These are phyloP conservation scores for Didymella lethalis DNA, from an alignment of 2,329 filamentous ascomycete genomes.

Conservation along the genomic window DNA sequence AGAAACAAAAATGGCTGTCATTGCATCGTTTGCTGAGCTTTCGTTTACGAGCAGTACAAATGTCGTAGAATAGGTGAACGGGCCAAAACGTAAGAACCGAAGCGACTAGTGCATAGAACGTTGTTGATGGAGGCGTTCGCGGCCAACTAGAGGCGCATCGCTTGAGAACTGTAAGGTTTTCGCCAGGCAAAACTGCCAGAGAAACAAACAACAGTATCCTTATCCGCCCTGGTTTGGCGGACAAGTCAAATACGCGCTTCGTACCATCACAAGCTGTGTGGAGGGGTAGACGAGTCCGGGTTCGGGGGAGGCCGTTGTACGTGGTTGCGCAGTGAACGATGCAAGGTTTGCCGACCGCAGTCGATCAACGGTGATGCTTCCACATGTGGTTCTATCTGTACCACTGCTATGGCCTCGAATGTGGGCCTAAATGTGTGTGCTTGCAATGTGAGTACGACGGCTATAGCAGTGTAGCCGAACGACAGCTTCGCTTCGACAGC, in stretches of 20 bases:
- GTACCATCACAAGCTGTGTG: constrained; percentile 25
- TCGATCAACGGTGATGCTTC: constrained; percentile 24
- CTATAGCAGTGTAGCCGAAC: constrained; percentile 8
- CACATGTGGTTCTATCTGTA: constrained; percentile 22
- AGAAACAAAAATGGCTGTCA: constrained; percentile 37
- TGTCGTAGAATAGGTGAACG: constrained; percentile 4
- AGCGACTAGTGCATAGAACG: constrained; percentile 21
- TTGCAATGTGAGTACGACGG: constrained; percentile 6
- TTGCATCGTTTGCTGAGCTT: constrained; percentile 35
- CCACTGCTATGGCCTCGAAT: constrained; percentile 11
- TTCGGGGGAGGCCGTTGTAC: constrained; percentile 26
- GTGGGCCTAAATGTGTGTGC: background rate
- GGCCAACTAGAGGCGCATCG: constrained; percentile 25
- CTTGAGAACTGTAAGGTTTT: constrained; percentile 31
- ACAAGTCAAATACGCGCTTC: constrained; percentile 23
- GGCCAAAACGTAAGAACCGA: constrained; percentile 10
- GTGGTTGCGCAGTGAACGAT: constrained; percentile 31
- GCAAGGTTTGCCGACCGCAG: constrained; percentile 27
- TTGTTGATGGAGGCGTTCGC: constrained; percentile 20
- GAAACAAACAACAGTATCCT: constrained; percentile 28
- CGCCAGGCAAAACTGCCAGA: constrained; percentile 16
- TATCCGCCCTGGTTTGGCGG: constrained; percentile 29
- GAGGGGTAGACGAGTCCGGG: constrained; percentile 23
- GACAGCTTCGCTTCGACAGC: constrained; percentile 4
- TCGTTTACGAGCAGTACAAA: constrained; percentile 16